phyloP scores from a whole-genome alignment of 164 flowering plant genomes.

The Buxus sempervirens region DNA sequence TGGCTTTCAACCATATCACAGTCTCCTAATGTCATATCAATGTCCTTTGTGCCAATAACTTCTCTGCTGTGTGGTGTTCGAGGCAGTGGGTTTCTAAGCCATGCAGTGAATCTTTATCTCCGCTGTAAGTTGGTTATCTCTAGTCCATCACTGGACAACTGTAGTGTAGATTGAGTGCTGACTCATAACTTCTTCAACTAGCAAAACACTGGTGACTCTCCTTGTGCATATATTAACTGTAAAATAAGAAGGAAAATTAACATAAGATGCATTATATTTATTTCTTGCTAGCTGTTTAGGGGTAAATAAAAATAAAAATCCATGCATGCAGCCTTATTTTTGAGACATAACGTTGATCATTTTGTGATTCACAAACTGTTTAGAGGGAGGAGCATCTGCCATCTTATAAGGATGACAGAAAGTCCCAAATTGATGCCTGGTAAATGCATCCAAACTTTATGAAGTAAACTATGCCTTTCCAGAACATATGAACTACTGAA shows the following conservation, averaged over 20 bases:
- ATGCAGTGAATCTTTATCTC: conserved; percentile 85
- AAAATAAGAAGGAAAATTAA: too few species aligned
- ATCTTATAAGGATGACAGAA: background rate
- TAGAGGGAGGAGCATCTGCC: too few species aligned
- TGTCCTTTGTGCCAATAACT: conserved; percentile 90
- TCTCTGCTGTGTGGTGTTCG: conserved; percentile 65
- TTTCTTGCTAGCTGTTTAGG: too few species aligned
- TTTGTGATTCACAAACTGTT: too few species aligned
- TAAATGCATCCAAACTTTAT: background rate
- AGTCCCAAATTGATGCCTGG: background rate
- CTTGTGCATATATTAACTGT: too few species aligned
- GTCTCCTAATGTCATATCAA: conserved; percentile 81
- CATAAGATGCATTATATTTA: too few species aligned
- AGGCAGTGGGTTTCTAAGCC: conserved; percentile 80
- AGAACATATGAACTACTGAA: background rate
- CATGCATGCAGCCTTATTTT: too few species aligned
- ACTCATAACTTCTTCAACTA: too few species aligned
- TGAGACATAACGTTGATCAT: too few species aligned
- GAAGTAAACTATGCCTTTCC: background rate
- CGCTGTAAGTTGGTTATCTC: conserved; percentile 57
- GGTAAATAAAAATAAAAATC: too few species aligned
- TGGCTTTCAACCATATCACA: conserved; percentile 85
- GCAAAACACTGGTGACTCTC: too few species aligned
- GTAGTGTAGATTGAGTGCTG: background rate
- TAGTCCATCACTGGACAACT: background rate